Percentiles rank a stretch among this genome's conserved stretches.
Conservation (phyloP, 345 rosid genomes). For the Mallotus nudiflorus region DNA sequence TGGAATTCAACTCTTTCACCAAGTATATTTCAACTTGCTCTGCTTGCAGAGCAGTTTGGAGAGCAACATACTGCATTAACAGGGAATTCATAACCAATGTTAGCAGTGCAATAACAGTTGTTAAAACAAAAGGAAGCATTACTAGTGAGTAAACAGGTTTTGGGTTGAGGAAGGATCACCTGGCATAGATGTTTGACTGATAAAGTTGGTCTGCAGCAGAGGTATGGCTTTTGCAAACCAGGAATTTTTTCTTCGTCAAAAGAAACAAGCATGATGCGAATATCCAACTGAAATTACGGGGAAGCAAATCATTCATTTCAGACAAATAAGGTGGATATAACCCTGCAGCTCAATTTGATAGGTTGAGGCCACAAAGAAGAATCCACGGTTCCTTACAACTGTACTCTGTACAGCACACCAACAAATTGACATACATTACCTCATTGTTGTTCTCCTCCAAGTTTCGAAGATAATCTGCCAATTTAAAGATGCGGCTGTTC, state of each 20-base stretch:
- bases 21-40: constrained; percentile 71
- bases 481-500: constrained; percentile 36
- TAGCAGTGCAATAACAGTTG: background rate
- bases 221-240: constrained; percentile 72
- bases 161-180: constrained; percentile 50
- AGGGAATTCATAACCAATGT: constrained; percentile 15
- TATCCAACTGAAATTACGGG: constrained; percentile 50
- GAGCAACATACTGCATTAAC: constrained; percentile 64
- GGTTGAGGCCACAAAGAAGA: background rate
- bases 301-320: constrained; percentile 11
- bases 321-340: constrained; percentile 9
- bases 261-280: constrained; percentile 79
- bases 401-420: background rate
- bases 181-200: constrained; percentile 74
- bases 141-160: background rate
- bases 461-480: constrained; percentile 39
- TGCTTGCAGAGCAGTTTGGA: constrained; percentile 54
- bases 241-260: constrained; percentile 53
- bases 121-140: background rate
- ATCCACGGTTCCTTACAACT: background rate
- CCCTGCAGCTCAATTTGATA: background rate
- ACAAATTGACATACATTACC: constrained; percentile 32
- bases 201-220: constrained; percentile 69
- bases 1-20: constrained; percentile 39
- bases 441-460: constrained; percentile 41